These are phyloP conservation scores for Serendipita vermifera DNA, from an alignment of 768 basidiomycete species.

Conservation along the genomic window DNA sequence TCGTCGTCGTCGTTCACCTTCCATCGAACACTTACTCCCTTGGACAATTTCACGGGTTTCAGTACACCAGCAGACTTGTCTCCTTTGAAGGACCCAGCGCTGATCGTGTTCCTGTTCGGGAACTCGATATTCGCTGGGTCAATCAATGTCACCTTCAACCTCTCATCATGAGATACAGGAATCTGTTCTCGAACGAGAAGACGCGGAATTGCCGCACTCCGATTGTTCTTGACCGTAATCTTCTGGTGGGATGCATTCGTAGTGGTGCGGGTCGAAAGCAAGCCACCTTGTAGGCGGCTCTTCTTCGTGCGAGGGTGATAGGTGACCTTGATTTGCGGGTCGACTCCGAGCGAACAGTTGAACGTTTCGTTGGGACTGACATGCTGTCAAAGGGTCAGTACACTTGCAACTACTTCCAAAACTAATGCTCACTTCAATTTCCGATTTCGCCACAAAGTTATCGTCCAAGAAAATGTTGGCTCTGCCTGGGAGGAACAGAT, in stretches of 20 bases:
- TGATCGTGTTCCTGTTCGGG: neutral
- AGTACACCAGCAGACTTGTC: neutral
- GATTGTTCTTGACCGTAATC: conserved; percentile 16
- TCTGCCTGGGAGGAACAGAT: conserved; percentile 40
- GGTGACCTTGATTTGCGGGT: conserved; percentile 21
- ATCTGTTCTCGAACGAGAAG: conserved; percentile 21
- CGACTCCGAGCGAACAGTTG: conserved; percentile 39
- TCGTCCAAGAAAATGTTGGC: conserved; percentile 46
- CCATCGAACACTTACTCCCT: conserved; percentile 14
- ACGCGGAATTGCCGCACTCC: neutral
- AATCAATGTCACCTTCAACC: conserved; percentile 20
- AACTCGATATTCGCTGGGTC: conserved; percentile 18
- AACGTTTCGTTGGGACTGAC: conserved; percentile 40
- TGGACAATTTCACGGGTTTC: neutral
- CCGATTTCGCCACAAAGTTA: conserved; percentile 40
- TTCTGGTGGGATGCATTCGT: conserved; percentile 12
- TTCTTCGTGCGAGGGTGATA: conserved; percentile 23
- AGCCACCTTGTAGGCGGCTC: neutral
- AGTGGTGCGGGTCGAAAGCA: conserved; percentile 11
- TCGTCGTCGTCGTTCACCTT: conserved; percentile 22
- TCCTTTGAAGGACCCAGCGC: neutral
- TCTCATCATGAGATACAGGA: conserved; percentile 20
- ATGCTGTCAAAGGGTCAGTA: conserved; percentile 24
- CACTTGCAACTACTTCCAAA: neutral
- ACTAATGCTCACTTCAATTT: conserved; percentile 20